These are phyloP conservation scores for Trichoderma virens DNA, from an alignment of 495 filamentous ascomycete genomes.

Conservation along the genomic window DNA sequence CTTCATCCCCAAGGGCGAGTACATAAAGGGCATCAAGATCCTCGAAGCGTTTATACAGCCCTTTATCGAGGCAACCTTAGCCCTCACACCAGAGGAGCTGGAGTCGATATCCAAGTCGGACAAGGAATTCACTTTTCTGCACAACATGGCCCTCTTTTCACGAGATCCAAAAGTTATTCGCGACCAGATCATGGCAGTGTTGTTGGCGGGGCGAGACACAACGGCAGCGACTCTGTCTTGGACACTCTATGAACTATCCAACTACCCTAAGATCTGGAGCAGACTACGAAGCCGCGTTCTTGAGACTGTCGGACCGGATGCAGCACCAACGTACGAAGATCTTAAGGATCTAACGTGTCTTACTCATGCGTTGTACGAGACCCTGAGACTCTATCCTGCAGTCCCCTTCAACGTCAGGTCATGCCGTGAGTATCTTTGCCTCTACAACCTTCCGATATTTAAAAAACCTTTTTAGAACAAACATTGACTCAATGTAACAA, in stretches of 20 bases:
- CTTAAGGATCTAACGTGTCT: conserved; percentile 33
- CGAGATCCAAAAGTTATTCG: conserved; percentile 44
- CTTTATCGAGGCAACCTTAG: conserved; percentile 44
- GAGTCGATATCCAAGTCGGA: conserved; percentile 38
- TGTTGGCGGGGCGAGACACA: conserved; percentile 57
- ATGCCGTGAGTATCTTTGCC: conserved; percentile 17
- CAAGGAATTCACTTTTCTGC: conserved; percentile 39
- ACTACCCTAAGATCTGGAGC: conserved; percentile 39
- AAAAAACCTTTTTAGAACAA: background rate
- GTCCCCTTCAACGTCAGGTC: conserved; percentile 44
- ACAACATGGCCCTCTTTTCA: conserved; percentile 36
- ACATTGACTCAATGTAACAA: background rate
- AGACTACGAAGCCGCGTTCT: conserved; percentile 36
- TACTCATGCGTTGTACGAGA: conserved; percentile 35
- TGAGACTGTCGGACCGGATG: conserved; percentile 20
- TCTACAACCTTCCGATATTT: too few relatives aligned
- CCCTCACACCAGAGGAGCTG: conserved; percentile 40
- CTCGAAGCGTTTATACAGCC: conserved; percentile 45
- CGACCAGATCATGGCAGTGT: conserved; percentile 49
- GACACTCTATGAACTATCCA: conserved; percentile 45
- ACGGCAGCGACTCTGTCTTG: conserved; percentile 49
- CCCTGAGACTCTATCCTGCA: conserved; percentile 42
- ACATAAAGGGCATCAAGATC: conserved; percentile 33
- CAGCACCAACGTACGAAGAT: conserved; percentile 30
- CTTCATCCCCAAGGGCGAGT: conserved; percentile 34